Evolutionary conservation across 2,329 filamentous ascomycete species (phyloP), one percentile per base, ranked within the genome.

Genomic region (Ophiostoma perfectum): DNA sequence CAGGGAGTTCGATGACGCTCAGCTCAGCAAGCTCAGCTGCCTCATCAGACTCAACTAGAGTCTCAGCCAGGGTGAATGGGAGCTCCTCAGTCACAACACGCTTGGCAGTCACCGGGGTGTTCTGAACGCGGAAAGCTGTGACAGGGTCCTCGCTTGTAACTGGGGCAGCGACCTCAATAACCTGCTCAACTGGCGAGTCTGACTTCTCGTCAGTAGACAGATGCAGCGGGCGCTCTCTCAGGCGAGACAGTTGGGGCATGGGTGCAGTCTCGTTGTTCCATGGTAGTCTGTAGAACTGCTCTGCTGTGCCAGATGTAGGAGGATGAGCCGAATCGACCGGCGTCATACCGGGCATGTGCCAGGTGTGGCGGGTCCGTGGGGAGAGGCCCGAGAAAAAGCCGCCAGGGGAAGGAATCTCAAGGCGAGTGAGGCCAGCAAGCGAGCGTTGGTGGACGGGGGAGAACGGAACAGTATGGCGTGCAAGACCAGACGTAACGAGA

Each of bases 331-430:
- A 84, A 7, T 86, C 83, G 12, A 70, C 69, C 18, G 84, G 83
- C 27, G 83, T 82, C 72, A 78, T 80, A 41, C 80, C 79, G 11
- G 84, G 67, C 70, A 89, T 80, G 74, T 92, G 88, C 94, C 94
- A 98, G 12, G 93, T 95, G 74, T 89, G 88, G 66, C 93, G 87
- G 49, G 89, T 88, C 67, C 87, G 85, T 3, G 89, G 86, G 49
- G 90, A 91, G 41, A 97, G 84, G 0, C 90, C 92, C 2, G 91
- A 91, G 78, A 97, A 97, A 82, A 97, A 97, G 0, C 90, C 92
- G 39, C 92, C 90, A 0, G 94, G 94, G 0, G 94, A 97, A 5
- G 93, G 94, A 45, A 98, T 93, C 39, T 93, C 93, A 27, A 97
- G 84, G 70, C 86, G 88, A 27, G 91, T 93, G 71, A 97, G 84